Base-by-base conservation (phyloP, 164 flowering plant genomes). In the Stephania japonica region DNA sequence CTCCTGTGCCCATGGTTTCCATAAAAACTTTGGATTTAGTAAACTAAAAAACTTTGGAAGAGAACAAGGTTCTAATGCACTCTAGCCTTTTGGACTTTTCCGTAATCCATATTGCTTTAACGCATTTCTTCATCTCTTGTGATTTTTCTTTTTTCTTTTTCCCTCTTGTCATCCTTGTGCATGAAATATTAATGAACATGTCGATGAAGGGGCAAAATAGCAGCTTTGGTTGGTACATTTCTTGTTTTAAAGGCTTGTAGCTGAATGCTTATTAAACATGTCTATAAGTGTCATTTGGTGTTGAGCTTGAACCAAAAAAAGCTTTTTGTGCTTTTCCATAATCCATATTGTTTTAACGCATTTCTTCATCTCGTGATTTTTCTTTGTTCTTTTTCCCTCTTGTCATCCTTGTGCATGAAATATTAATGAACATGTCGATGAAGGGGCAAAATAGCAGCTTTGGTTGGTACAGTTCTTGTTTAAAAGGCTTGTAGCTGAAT, bases 21-120 rank as follows among this genome's bases (percentile, higher is more conserved):
- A 56, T 56, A 56, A 13, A 56, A 56, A 0, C 62, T 56, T 56
- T 18, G 5, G 19, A 56, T 1, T 56, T 56, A 16, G 13, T 32
- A 32, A 32, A n/a, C n/a, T n/a, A n/a, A n/a, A n/a, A n/a, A n/a
- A n/a, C n/a, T n/a, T n/a, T 96, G 79, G 93, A 86, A 75, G 91
- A 90, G 72, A 82, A 77, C 71, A 92, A 92, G 97, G 99, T 96
- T 72, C 75, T 18, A 12, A 41, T 38, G 62, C 21, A 56, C 62
- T 12, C 61, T 19, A 56, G n/a, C 38, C 16, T 47, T 47, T 6
- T 9, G n/a, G 53, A 9, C 53, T 14, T 47, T 47, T 47, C 16
- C 13, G 7, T 9, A 14, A 47, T 47, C 19, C 62, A 56, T 56
- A 16, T 56, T 56, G 62, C 16, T 56, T 56, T 56, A n/a, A n/a